A percentile compares a stretch with the other conserved stretches of the same genome.
These are phyloP conservation scores for Oryza glaberrima DNA, from an alignment of 176 grass and related monocot species.

Conservation along the genomic window DNA sequence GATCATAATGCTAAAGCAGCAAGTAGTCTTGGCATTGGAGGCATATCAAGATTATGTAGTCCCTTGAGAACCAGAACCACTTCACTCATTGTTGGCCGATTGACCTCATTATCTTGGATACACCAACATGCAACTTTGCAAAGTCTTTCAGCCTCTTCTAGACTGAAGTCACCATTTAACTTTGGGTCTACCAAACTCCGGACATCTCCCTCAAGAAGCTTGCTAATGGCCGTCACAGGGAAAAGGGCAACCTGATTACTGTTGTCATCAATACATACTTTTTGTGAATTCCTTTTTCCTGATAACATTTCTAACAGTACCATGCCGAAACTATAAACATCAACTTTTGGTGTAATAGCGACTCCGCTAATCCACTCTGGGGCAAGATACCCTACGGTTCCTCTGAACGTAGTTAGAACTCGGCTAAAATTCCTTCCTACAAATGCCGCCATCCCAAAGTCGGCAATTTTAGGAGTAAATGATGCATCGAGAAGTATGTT, in stretches of 20 bases:
- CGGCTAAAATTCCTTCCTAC: conserved; percentile 50
- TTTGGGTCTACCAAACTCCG: not conserved
- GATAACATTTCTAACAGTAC: conserved; percentile 51
- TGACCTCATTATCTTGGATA: not conserved
- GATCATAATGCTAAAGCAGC: not conserved
- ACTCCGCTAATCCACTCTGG: conserved; percentile 49
- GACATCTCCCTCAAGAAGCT: not conserved
- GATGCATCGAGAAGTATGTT: conserved; percentile 37
- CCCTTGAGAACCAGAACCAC: not conserved
- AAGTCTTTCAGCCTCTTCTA: not conserved
- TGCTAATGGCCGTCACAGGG: not conserved
- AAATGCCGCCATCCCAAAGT: conserved; percentile 54
- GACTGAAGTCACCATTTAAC: not conserved
- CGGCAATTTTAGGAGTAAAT: conserved; percentile 48
- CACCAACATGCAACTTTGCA: not conserved
- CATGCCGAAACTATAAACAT: conserved; percentile 63
- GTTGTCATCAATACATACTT: not conserved
- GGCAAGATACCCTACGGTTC: conserved; percentile 48
- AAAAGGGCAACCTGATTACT: not conserved
- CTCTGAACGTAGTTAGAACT: conserved; percentile 50
- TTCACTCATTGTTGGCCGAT: not conserved
- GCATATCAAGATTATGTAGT: not conserved
- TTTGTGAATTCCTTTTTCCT: conserved; percentile 32
- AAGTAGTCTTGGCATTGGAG: not conserved
- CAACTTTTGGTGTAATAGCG: conserved; percentile 42